phyloP scores from a whole-genome alignment of 2,329 filamentous ascomycete species.

The Fusarium robinianum region DNA sequence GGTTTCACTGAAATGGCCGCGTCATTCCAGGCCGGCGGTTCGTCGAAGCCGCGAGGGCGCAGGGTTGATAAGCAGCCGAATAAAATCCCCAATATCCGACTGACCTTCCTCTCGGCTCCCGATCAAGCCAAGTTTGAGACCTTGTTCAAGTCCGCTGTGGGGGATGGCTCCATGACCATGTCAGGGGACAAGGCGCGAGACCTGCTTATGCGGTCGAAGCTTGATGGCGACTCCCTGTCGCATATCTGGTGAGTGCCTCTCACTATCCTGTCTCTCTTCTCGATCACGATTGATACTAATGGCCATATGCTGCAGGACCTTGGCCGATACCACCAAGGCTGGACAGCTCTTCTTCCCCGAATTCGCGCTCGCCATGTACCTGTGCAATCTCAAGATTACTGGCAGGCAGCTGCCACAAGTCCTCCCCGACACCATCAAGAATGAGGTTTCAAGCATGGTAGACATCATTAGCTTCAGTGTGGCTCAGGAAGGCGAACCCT shows the following conservation, averaged over 20 bases:
- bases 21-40: constrained; percentile 62
- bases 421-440: constrained; percentile 85
- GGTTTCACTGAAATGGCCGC: constrained; percentile 70
- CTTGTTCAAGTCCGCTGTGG: constrained; percentile 92
- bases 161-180: constrained; percentile 80
- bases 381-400: constrained; percentile 91
- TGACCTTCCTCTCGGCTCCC: constrained; percentile 93
- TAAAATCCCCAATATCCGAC: constrained; percentile 89
- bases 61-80: constrained; percentile 57
- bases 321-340: constrained; percentile 94
- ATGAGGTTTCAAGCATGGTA: constrained; percentile 99
- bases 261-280: neutral
- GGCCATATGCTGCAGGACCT: constrained; percentile 67
- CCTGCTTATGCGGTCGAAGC: constrained; percentile 82
- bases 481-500: constrained; percentile 67
- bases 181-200: constrained; percentile 92
- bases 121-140: constrained; percentile 98
- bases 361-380: constrained; percentile 97
- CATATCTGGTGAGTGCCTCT: constrained; percentile 78
- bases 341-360: constrained; percentile 97
- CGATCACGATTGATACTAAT: constrained; percentile 16
- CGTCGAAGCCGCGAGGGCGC: constrained; percentile 50
- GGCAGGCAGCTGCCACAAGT: constrained; percentile 76
- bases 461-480: constrained; percentile 98
- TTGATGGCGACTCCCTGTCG: constrained; percentile 84